Percentiles rank a stretch among this genome's conserved stretches.
These are phyloP conservation scores for Atractiella rhizophila DNA, from an alignment of 768 basidiomycete species.

Conservation along the genomic window DNA sequence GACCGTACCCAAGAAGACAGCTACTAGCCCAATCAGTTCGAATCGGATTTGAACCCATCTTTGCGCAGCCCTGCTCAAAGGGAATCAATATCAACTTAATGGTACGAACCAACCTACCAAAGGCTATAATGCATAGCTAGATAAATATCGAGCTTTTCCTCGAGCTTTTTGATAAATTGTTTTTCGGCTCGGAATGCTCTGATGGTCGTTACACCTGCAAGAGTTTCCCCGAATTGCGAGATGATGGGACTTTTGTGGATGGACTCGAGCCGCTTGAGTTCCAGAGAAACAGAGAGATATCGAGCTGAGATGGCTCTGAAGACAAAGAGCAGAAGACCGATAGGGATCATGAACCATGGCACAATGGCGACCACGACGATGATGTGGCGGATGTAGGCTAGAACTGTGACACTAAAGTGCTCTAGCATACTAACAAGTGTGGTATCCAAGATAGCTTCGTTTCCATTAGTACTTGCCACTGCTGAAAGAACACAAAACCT, in stretches of 20 bases:
- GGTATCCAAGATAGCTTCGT: conserved; percentile 11
- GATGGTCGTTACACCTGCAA: conserved; percentile 22
- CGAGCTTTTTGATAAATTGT: conserved; percentile 21
- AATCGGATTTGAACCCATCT: no score
- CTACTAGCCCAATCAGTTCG: no score
- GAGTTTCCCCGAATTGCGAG: conserved; percentile 21
- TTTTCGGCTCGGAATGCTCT: conserved; percentile 22
- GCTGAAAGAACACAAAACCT: no score
- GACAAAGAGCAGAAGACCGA: conserved; percentile 17
- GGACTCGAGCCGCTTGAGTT: conserved; percentile 24
- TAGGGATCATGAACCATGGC: conserved; percentile 20
- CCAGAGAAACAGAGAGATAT: conserved; percentile 23
- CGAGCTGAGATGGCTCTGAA: conserved; percentile 21
- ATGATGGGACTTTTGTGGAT: conserved; percentile 22
- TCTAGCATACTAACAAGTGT: conserved; percentile 8
- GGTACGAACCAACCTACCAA: no score
- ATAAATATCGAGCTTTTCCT: conserved; percentile 21
- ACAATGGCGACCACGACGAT: conserved; percentile 20
- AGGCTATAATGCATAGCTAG: no score
- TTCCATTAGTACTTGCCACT: conserved; percentile 24
- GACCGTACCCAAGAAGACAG: no score
- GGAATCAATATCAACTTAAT: no score
- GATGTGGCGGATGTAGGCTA: conserved; percentile 16
- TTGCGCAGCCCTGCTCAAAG: no score
- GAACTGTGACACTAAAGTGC: no score